Percentiles rank a stretch among this genome's conserved stretches.
Conservation (phyloP, 2,329 filamentous ascomycete species). For the Penicillium sp. region DNA sequence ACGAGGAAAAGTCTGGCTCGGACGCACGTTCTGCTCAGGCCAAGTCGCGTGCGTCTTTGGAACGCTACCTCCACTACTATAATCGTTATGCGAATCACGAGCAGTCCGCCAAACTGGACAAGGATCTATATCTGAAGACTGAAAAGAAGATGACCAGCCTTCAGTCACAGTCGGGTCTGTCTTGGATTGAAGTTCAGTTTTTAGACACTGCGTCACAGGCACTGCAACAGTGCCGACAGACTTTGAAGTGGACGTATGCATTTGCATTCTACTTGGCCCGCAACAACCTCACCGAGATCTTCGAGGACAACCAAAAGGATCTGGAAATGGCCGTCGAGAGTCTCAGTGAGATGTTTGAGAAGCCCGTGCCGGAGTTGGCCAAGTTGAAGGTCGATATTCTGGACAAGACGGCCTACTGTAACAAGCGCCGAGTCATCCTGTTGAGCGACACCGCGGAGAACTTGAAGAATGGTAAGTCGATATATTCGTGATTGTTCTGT, state of each 20-base stretch:
- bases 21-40: slow-evolving; percentile 92
- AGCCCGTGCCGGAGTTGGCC: slow-evolving; percentile 81
- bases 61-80: slow-evolving; percentile 98
- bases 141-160: slow-evolving; percentile 99
- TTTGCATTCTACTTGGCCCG: slow-evolving; percentile 96
- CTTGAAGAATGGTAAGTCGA: slow-evolving; percentile 71
- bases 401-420: slow-evolving; percentile 98
- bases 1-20: slow-evolving; percentile 89
- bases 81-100: slow-evolving; percentile 99
- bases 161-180: slow-evolving; percentile 90
- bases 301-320: slow-evolving; percentile 98
- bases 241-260: slow-evolving; percentile 97
- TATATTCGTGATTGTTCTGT: neutral
- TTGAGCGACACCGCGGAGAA: slow-evolving; percentile 92
- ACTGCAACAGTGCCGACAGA: slow-evolving; percentile 94
- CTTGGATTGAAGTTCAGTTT: slow-evolving; percentile 99
- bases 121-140: slow-evolving; percentile 92
- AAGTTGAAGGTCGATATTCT: slow-evolving; percentile 94
- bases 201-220: slow-evolving; percentile 89
- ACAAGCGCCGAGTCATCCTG: slow-evolving; percentile 82
- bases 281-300: slow-evolving; percentile 95
- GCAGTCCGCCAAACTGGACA: slow-evolving; percentile 93
- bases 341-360: slow-evolving; percentile 98
- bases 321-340: slow-evolving; percentile 96
- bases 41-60: slow-evolving; percentile 81